Evolutionary conservation across 2,329 filamentous ascomycete genomes (phyloP), one percentile per base, ranked within the genome.

Genomic region (Hirsutella thompsonii): DNA sequence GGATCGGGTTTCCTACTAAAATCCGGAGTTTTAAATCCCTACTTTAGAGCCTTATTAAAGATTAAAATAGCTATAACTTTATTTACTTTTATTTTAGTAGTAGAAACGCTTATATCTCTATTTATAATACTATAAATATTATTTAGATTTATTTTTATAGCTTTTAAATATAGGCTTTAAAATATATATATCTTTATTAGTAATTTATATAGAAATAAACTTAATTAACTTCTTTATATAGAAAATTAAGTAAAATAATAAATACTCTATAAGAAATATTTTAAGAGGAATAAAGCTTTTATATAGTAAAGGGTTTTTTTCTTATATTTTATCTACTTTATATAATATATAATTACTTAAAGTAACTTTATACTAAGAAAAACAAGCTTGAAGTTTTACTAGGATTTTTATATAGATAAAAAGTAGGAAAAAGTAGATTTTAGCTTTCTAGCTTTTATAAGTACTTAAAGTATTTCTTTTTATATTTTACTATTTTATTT

Each of bases 181-280:
- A n/a, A 29, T 29, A 29, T 29, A 29, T 29, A 29, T 29, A 29
- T 8, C 26, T 29, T 29, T 29, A 29, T 38, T 37, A 23, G 5
- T 13, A 32, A 20, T 38, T 10, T 37, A 37, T 37, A 8, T 28
- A 42, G 14, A 30, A 32, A 19, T 37, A 42, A 30, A 37, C 28
- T 5, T 23, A 23, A 23, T 11, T 36, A n/a, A n/a, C n/a, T n/a
- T n/a, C n/a, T n/a, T n/a, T n/a, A n/a, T n/a, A n/a, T n/a, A n/a
- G n/a, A n/a, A n/a, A n/a, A n/a, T 32, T 36, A 42, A 21, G 33
- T 29, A 38, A 23, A 37, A 37, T 20, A 37, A 6, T 29, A 37
- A 37, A 11, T 41, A 29, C 13, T 29, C 26, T 29, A 8, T 29
- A 29, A 29, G 8, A 8, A 29, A 29, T 29, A 29, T 29, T 8